Conservation (phyloP, 768 basidiomycete species). For the Butyriboletus loyo region DNA sequence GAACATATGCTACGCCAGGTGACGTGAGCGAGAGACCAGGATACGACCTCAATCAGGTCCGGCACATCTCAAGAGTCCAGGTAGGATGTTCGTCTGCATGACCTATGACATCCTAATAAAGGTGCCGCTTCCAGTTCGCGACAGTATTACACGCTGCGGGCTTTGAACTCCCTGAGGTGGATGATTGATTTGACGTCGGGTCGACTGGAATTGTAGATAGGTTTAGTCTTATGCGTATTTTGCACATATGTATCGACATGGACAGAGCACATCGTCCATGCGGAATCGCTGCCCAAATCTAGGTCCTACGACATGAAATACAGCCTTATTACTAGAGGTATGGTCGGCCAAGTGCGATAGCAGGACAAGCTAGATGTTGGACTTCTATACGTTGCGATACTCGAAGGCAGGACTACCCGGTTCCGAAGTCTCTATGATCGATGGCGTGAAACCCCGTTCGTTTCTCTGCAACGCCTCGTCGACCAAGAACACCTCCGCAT, state of each 20-base stretch:
- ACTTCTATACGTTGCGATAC: conserved; percentile 67
- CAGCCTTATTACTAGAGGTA: not conserved
- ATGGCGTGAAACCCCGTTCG: conserved; percentile 57
- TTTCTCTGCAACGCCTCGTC: conserved; percentile 60
- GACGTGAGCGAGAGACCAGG: conserved; percentile 78
- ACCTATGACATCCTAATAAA: not conserved
- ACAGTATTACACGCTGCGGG: conserved; percentile 69
- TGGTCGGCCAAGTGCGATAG: not conserved
- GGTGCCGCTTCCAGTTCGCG: conserved; percentile 49
- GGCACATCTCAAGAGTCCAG: conserved; percentile 85
- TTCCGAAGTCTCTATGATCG: conserved; percentile 80
- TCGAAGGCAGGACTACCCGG: conserved; percentile 86
- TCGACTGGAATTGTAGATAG: not conserved
- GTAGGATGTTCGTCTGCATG: conserved; percentile 35
- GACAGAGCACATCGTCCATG: not conserved
- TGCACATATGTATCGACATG: conserved; percentile 4
- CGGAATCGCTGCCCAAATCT: not conserved
- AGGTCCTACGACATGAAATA: not conserved
- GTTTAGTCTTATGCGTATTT: conserved; percentile 7
- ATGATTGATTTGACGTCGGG: not conserved
- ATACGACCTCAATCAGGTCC: conserved; percentile 81
- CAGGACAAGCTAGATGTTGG: too few relatives aligned
- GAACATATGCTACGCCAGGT: conserved; percentile 34
- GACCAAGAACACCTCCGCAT: conserved; percentile 68
- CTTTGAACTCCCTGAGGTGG: conserved; percentile 37